Evolutionary conservation across 1,139 yeast species (phyloP), one percentile per base, ranked within the genome.

Genomic region (Kluyveromyces marxianus): DNA sequence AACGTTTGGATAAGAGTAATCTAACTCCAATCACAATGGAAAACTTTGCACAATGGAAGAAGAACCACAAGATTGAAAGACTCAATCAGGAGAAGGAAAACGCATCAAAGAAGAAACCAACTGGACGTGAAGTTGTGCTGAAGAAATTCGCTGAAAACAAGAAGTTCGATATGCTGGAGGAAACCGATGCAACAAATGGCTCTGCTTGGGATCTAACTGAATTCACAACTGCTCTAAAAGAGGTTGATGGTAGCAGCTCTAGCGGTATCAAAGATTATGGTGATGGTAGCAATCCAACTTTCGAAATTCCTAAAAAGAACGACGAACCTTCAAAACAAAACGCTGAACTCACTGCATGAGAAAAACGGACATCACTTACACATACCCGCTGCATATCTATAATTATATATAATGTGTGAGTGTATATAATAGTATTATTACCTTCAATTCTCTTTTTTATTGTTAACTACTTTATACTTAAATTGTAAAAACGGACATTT

Each of bases 21-120:
- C 76, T 89, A 60, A 90, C 97, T 2, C 97, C 97, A 30, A 89
- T 94, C 51, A 90, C 95, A 1, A 70, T 79, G 35, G 90, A 84
- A 50, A 66, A 89, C n/a, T 94, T 94, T 66, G 76, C 76, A 37
- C 76, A 76, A 59, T 94, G 98, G 98, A 90, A 90, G 70, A 64
- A 68, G 54, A 77, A 80, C 52, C 86, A 88, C 56, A 69, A 69
- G 51, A 76, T 75, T 50, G 77, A 78, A 65, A 83, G 76, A 68
- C 71, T 72, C 45, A 81, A 81, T 57, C 81, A 77, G 41, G 79
- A 74, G 55, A 75, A 72, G 54, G 78, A 75, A 59, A 69, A 69
- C 29, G 79, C 77, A 55, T 70, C 68, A 49, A 75, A 68, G 55
- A 50, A 41, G 30, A 51, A 48, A 32, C 51, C 52, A 3, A 41